Percentiles rank a stretch among this genome's conserved stretches.
These are phyloP conservation scores for Prunus padus DNA, from an alignment of 306 rosid species.

Conservation along the genomic window DNA sequence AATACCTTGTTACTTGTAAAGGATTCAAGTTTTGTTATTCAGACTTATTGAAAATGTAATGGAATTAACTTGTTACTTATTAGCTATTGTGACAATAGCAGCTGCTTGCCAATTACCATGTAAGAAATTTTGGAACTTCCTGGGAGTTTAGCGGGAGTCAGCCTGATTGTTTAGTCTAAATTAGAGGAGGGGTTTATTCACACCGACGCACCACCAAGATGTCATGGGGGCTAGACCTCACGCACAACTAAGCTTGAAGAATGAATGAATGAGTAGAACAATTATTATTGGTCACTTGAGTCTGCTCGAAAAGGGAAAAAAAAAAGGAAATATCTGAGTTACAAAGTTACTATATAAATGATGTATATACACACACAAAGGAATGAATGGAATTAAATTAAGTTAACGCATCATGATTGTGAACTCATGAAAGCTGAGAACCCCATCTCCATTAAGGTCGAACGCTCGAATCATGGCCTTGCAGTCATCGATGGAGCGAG, in stretches of 20 bases:
- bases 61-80: background rate
- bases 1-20: background rate
- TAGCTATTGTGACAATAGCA: background rate
- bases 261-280: too few relatives aligned
- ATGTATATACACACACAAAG: background rate
- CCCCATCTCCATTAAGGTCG: conserved; percentile 42
- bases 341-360: too few relatives aligned
- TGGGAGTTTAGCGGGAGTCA: too few relatives aligned
- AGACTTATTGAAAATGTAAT: background rate
- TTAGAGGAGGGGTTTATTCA: too few relatives aligned
- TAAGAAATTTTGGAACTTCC: too few relatives aligned
- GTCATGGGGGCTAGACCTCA: too few relatives aligned
- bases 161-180: too few relatives aligned
- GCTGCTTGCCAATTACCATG: background rate
- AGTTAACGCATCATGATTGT: conserved; percentile 25
- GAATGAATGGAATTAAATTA: background rate
- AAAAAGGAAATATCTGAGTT: too few relatives aligned
- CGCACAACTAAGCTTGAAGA: too few relatives aligned
- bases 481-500: conserved; percentile 27
- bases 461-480: conserved; percentile 25
- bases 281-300: too few relatives aligned
- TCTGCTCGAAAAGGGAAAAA: too few relatives aligned
- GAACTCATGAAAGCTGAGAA: conserved; percentile 39
- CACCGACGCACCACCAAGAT: too few relatives aligned
- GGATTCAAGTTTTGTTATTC: background rate